Base-by-base conservation (phyloP, 2,329 filamentous ascomycete species). In the Stachybotrys elegans region DNA sequence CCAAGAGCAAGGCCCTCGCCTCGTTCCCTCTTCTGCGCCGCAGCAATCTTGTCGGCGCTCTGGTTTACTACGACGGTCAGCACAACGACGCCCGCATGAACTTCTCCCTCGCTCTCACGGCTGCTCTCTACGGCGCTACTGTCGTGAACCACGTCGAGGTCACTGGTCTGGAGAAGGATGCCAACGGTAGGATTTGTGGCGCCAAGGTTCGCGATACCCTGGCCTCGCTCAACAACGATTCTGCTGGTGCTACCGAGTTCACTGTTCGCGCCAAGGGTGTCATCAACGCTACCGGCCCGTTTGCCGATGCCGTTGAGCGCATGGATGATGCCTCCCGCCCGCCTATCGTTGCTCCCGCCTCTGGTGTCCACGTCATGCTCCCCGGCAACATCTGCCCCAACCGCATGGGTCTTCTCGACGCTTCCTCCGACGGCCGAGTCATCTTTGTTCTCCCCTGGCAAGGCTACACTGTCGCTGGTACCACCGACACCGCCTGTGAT, bases 401-500 rank as follows among this genome's bases (percentile, higher is more conserved):
- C 17, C 84, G 90, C 59, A 93, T 94, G 88, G 89, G 89, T 48
- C 74, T 94, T 32, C 87, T 94, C 55, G 89, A 95, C 57, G 88
- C 89, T 5, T 93, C 89, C 2, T 94, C 88, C 2, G 89, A 94
- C 59, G 89, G 89, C 17, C 81, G 89, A 61, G 89, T 94, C 40
- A 92, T 94, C 59, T 94, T 94, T 79, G 94, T 95, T 75, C 75
- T 94, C 32, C 89, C 89, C 19, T 94, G 89, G 89, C 88, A 94
- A 69, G 88, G 88, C 40, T 93, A 93, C 68, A 94, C 88, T 13
- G 93, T 94, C 58, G 89, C 88, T 37, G 89, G 89, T 48, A 94
- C 89, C 5, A 94, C 88, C 7, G 89, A 94, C 60, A 83, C 86
- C 31, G 83, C 88, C 4, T 86, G 84, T 29, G 70, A 75, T 22